Base-by-base conservation (phyloP, 2,329 filamentous ascomycete genomes). In the Zymoseptoria passerinii region DNA sequence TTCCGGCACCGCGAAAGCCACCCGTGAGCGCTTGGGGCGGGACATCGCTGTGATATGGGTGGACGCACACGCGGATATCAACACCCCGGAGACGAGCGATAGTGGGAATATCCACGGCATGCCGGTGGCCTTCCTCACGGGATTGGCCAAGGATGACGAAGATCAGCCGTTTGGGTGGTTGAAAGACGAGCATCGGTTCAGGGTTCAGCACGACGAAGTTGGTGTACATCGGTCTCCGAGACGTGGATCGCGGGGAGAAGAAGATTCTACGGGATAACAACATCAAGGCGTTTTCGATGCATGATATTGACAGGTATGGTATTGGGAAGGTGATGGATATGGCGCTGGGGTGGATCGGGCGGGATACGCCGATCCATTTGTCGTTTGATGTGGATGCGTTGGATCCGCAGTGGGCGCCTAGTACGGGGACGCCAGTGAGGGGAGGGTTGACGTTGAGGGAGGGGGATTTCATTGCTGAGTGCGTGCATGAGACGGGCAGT, bases 31-130 rank as follows among this genome's bases (percentile, higher is more conserved):
- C 18, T 78, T 95, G 59, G 84, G 80, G 50, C 82, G 87, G 57
- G 92, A 97, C 68, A 86, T 96, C 63, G 94, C 91, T 10, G 90
- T 99, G 58, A 95, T 99, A 73, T 99, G 94, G 94, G 94, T 99
- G 29, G 94, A 99, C 75, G 94, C 94, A 27, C 94, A 99, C 75
- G 88, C 92, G 56, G 94, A 99, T 75, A 96, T 99, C 80, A 99
- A 99, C 78, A 91, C 89, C 1, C 94, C 92, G 55, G 92, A 97
- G 82, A 87, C 84, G 52, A 92, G 88, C 65, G 88, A 82, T 49
- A 94, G 88, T 66, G 94, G 94, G 35, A 97, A 97, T 76, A 88
- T 99, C 63, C 94, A 99, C 77, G 94, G 94, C 67, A 99, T 99
- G 94, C 94, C 94, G 2, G 89, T 97, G 44, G 85, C 90, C 3